phyloP scores from a whole-genome alignment of 345 rosid genomes.

The Aquilaria sinensis region DNA sequence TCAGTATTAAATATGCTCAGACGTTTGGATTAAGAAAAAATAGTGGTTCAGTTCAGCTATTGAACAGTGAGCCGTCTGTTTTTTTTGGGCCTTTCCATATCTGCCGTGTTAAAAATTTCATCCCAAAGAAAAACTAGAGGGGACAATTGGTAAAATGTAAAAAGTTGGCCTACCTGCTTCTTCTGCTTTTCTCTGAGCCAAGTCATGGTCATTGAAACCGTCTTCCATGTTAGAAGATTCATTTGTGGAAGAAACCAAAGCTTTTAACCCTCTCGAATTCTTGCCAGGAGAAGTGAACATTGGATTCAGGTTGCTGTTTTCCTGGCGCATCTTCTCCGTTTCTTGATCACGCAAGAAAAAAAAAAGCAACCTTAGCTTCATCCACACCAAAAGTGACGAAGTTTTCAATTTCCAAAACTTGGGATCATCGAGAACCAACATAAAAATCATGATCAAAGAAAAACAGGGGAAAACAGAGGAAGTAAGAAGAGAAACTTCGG shows the following conservation, averaged over 20 bases:
- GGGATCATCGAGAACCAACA: background rate
- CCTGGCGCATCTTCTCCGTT: conserved; percentile 58
- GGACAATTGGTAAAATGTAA: background rate
- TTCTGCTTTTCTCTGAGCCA: conserved; percentile 89
- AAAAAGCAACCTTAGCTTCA: background rate
- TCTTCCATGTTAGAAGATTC: conserved; percentile 36
- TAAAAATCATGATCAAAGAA: background rate
- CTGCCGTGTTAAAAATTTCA: conserved; percentile 3
- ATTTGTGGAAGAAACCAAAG: conserved; percentile 32
- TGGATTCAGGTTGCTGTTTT: conserved; percentile 22
- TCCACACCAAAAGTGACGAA: background rate
- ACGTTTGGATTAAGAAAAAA: too few relatives aligned
- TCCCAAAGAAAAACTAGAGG: background rate
- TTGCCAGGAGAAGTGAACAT: conserved; percentile 42
- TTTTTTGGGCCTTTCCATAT: too few relatives aligned
- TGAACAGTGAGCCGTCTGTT: too few relatives aligned
- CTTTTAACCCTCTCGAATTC: conserved; percentile 51
- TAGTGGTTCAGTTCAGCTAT: too few relatives aligned
- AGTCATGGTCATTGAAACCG: conserved; percentile 55
- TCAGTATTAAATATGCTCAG: too few relatives aligned
- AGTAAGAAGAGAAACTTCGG: too few relatives aligned
- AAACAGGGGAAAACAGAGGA: background rate
- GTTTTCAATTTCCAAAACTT: background rate
- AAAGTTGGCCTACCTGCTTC: conserved; percentile 65
- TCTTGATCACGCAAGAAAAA: background rate